These are phyloP conservation scores for Aspergillus viridinutans DNA, from an alignment of 2,329 filamentous ascomycete species.

Conservation along the genomic window DNA sequence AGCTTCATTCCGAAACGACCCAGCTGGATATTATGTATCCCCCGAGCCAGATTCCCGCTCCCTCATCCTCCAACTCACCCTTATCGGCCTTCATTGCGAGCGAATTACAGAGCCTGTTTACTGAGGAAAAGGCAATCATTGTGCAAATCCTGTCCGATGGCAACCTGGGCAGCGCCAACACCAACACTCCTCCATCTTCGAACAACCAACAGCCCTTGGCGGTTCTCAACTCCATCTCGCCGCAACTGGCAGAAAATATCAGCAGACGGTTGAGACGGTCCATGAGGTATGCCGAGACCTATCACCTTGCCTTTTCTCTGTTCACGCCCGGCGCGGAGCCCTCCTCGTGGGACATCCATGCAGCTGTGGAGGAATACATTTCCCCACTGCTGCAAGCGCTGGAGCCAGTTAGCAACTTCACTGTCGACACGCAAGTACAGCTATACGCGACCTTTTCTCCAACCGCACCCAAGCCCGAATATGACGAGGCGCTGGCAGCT, in stretches of 20 bases:
- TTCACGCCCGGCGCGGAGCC: slow-evolving; percentile 77
- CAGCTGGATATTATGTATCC: slow-evolving; percentile 75
- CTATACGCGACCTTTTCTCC: slow-evolving; percentile 72
- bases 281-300: slow-evolving; percentile 87
- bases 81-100: slow-evolving; percentile 74
- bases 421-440: slow-evolving; percentile 92
- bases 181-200: slow-evolving; percentile 17
- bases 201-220: slow-evolving; percentile 26
- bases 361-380: slow-evolving; percentile 75
- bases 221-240: slow-evolving; percentile 36
- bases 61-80: slow-evolving; percentile 65
- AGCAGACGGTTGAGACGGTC: slow-evolving; percentile 71
- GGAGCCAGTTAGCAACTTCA: slow-evolving; percentile 85
- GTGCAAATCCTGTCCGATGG: slow-evolving; percentile 65
- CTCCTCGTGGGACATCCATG: slow-evolving; percentile 86
- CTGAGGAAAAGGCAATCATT: slow-evolving; percentile 84
- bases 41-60: slow-evolving; percentile 62
- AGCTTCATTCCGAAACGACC: slow-evolving; percentile 65
- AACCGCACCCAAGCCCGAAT: slow-evolving; percentile 56
- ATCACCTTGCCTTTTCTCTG: slow-evolving; percentile 92
- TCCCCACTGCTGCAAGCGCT: slow-evolving; percentile 75
- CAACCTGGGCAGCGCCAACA: slow-evolving; percentile 20
- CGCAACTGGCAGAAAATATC: slow-evolving; percentile 55
- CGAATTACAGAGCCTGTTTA: slow-evolving; percentile 72
- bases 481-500: slow-evolving; percentile 51